A percentile compares a stretch with the other conserved stretches of the same genome.
Evolutionary conservation across 1,284 basidiomycete genomes (phyloP).

Genomic region (Trichosporon sp.): DNA sequence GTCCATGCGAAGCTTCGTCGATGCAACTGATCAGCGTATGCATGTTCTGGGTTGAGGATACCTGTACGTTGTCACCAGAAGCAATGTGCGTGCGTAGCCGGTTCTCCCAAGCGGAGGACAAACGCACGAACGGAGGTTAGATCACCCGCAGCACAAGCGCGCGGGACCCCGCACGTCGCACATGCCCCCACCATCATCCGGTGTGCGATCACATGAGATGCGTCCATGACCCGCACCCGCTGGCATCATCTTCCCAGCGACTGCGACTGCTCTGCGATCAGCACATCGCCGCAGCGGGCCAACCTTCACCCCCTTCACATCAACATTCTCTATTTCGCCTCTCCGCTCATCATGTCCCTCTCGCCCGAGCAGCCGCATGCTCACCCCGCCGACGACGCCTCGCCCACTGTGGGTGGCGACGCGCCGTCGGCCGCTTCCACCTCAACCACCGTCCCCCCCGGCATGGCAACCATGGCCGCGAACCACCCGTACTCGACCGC

Average conservation of each 20-base stretch:
- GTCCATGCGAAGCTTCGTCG: background rate
- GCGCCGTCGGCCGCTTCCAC: background rate
- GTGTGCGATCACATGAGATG: constrained; percentile 4
- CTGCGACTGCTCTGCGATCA: background rate
- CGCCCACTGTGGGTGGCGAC: constrained; percentile 1
- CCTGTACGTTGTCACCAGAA: background rate
- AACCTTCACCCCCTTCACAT: constrained; percentile 1
- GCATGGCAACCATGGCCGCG: constrained; percentile 17
- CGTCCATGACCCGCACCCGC: background rate
- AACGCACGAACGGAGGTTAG: background rate
- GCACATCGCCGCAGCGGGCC: background rate
- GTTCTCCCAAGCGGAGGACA: background rate
- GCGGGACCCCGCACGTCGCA: background rate
- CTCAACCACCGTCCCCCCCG: constrained; percentile 16
- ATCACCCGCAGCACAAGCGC: background rate
- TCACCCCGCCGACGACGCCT: constrained; percentile 3
- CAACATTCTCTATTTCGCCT: constrained; percentile 19
- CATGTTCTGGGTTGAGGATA: background rate
- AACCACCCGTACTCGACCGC: constrained; percentile 31
- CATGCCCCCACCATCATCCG: background rate
- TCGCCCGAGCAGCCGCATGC: constrained; percentile 17
- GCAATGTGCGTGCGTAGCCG: background rate
- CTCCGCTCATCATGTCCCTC: constrained; percentile 8
- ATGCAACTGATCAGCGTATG: background rate
- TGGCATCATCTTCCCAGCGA: constrained; percentile 1